These are phyloP conservation scores for Fraxinus cuspidata DNA, from an alignment of 257 asterid genomes.

Conservation along the genomic window DNA sequence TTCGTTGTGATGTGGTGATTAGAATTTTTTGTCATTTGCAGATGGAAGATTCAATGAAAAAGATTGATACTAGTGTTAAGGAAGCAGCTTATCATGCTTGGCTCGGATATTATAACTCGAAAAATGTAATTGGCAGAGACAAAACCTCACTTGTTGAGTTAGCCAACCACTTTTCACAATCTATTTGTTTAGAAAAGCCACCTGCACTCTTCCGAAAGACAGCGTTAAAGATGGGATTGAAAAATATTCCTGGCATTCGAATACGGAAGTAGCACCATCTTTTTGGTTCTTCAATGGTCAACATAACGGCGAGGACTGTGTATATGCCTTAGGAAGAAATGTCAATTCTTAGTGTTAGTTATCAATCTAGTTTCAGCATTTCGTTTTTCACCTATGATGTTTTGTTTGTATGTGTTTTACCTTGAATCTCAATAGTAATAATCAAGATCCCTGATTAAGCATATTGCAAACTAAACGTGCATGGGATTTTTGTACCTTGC, in stretches of 20 bases:
- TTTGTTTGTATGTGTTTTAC: neutral
- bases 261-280: conserved; percentile 44
- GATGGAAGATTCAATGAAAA: conserved; percentile 62
- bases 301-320: neutral
- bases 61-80: conserved; percentile 64
- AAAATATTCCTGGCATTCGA: conserved; percentile 71
- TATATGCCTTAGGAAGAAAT: conserved; percentile 5
- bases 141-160: conserved; percentile 77
- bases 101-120: conserved; percentile 90
- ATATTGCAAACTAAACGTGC: neutral
- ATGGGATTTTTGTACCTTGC: neutral
- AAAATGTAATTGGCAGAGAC: conserved; percentile 66
- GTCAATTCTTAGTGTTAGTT: neutral
- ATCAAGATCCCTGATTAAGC: neutral
- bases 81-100: conserved; percentile 91
- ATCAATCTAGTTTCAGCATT: neutral
- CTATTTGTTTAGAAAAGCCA: conserved; percentile 77
- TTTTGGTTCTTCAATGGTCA: neutral
- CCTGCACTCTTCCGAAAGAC: conserved; percentile 74
- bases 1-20: neutral
- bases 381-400: neutral
- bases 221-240: conserved; percentile 87
- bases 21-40: conserved; percentile 29
- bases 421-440: neutral
- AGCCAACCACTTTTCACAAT: conserved; percentile 74